phyloP scores from a whole-genome alignment of 306 rosid species.

The Mucuna pruriens region DNA sequence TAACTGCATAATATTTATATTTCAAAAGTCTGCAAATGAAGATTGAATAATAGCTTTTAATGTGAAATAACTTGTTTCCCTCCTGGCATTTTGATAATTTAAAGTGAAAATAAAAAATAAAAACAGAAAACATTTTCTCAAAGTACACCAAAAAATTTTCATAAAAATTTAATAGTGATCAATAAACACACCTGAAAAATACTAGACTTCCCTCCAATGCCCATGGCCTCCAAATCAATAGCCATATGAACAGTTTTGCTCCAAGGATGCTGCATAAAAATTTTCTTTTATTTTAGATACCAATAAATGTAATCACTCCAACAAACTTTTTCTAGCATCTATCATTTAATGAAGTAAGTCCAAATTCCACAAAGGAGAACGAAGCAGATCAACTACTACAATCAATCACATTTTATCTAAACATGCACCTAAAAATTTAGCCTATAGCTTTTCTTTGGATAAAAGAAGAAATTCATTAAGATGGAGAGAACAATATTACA shows the following conservation, averaged over 20 bases:
- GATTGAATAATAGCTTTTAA: slow-evolving; percentile 1
- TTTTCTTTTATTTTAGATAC: slow-evolving; percentile 35
- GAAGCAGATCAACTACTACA: neutral
- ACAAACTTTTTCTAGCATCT: slow-evolving; percentile 1
- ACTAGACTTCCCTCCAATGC: slow-evolving; percentile 92
- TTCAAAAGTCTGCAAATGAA: neutral
- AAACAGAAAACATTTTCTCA: neutral
- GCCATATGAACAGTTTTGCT: slow-evolving; percentile 74
- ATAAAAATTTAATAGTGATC: neutral
- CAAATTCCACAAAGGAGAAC: neutral
- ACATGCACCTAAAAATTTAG: neutral
- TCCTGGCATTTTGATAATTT: neutral
- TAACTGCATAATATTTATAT: neutral
- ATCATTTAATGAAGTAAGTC: neutral
- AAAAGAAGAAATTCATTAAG: too few species aligned
- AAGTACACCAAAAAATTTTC: neutral
- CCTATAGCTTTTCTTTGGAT: too few species aligned
- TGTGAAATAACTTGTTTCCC: slow-evolving; percentile 2
- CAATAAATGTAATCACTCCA: neutral
- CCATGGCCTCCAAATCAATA: slow-evolving; percentile 97
- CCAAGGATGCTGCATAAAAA: slow-evolving; percentile 91
- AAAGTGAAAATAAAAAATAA: neutral
- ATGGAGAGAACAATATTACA: too few species aligned
- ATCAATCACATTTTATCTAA: neutral
- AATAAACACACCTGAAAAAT: slow-evolving; percentile 85